Conservation (phyloP, 2,329 filamentous ascomycete species). For the Aspergillus arachidicola region DNA sequence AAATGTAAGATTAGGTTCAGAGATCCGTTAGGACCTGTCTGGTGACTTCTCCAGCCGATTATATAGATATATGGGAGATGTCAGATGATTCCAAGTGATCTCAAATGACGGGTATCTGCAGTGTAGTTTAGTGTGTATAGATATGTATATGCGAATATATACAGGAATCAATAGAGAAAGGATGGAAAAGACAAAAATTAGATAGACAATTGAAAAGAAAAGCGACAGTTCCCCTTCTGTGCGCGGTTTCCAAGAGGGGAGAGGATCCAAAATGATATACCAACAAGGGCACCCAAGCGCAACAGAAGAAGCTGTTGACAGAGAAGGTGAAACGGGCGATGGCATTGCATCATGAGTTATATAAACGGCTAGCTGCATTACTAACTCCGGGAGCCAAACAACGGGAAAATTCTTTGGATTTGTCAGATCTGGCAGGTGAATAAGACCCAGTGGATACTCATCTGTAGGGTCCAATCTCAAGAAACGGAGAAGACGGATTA, state of each 20-base stretch:
- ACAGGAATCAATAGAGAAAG: background rate
- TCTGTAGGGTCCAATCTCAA: conserved; percentile 10
- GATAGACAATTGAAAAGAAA: background rate
- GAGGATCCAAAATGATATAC: conserved; percentile 8
- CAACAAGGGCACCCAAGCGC: conserved; percentile 1
- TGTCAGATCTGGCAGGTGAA: conserved; percentile 13
- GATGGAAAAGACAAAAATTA: background rate
- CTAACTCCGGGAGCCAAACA: conserved; percentile 15
- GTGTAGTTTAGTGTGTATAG: conserved; percentile 1
- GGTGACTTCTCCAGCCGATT: background rate
- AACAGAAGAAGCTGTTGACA: background rate
- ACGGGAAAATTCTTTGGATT: conserved; percentile 14
- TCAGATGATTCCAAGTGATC: background rate
- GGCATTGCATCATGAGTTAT: conserved; percentile 18
- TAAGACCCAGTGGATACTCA: conserved; percentile 2
- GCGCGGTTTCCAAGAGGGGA: conserved; percentile 9
- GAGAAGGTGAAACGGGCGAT: background rate
- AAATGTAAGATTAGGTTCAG: background rate
- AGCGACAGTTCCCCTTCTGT: background rate
- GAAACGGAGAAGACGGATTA: conserved; percentile 12
- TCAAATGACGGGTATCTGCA: conserved; percentile 4
- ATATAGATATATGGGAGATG: too few relatives aligned
- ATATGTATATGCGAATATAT: conserved; percentile 12
- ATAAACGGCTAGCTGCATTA: conserved; percentile 11
- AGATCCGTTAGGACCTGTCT: background rate